Conservation (phyloP, 2,329 filamentous ascomycete species). For the Epichloe festucae region DNA sequence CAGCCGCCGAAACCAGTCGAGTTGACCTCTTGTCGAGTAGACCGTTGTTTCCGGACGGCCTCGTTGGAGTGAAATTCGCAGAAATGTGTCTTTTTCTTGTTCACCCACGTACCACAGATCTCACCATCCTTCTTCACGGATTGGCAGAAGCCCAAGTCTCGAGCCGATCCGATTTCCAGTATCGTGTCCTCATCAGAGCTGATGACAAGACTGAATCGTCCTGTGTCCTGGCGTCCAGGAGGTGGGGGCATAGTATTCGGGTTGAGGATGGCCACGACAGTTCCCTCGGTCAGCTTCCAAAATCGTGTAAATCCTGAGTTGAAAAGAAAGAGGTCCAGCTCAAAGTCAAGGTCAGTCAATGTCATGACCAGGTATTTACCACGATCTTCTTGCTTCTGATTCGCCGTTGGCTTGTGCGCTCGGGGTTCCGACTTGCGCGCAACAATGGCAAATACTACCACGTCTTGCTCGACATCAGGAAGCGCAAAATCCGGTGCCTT, state of each 20-base stretch:
- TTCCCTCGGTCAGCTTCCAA: conserved; percentile 90
- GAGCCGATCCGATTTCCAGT: conserved; percentile 72
- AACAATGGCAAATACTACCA: conserved; percentile 78
- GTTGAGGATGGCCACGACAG: conserved; percentile 82
- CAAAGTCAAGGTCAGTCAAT: conserved; percentile 78
- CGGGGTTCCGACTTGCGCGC: conserved; percentile 79
- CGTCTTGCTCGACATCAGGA: conserved; percentile 73
- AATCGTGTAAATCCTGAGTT: conserved; percentile 81
- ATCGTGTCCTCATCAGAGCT: conserved; percentile 79
- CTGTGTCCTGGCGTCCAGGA: conserved; percentile 59
- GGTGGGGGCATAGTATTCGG: conserved; percentile 83
- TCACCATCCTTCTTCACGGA: conserved; percentile 73
- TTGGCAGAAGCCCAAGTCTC: conserved; percentile 84
- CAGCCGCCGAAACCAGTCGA: conserved; percentile 39
- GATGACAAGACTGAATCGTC: conserved; percentile 74
- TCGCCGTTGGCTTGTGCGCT: conserved; percentile 34
- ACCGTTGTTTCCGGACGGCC: conserved; percentile 54
- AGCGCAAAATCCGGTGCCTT: conserved; percentile 73
- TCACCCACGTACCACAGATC: conserved; percentile 72
- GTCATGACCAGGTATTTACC: conserved; percentile 90
- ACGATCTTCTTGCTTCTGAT: conserved; percentile 38
- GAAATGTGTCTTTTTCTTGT: conserved; percentile 74
- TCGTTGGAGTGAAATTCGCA: conserved; percentile 89
- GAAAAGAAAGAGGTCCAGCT: conserved; percentile 86
- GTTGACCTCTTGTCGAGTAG: conserved; percentile 67